Base-by-base conservation (phyloP, 805 yeast species). In the Vanderwaltozyma yarrowii region DNA sequence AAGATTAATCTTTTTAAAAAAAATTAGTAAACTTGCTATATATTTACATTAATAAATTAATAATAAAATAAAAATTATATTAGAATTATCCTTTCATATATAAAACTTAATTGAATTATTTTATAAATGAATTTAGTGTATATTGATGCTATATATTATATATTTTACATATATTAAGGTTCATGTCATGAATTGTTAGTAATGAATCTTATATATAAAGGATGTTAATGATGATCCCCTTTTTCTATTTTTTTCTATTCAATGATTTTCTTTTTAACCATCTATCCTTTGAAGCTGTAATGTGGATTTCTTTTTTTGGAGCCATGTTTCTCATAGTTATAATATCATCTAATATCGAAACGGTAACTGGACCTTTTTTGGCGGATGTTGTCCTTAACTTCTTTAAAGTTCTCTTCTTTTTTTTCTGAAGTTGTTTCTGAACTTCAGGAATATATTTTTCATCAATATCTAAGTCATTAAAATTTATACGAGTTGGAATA, bases 321-420 rank as follows among this genome's bases (percentile, higher is more conserved):
- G 62, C 59, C 52, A 56, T 38, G 7, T 47, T 34, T 14, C 41
- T 49, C 5, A 37, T 16, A n/a, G 36, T 33, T 15, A 35, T 24
- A 7, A 42, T 30, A 8, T 48, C 27, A 5, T 51, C 33, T 30
- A 67, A 37, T 8, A 67, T 52, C 31, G 54, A 54, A 11, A 70
- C 70, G 30, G 53, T 61, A 20, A 70, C 69, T 1, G 70, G 69
- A 1, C 73, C 74, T 37, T 60, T 63, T 30, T 55, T 55, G 26
- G 49, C 42, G 4, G 52, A 39, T 2, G 46, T 52, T 36, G 51
- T 55, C 35, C 60, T 64, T 40, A 56, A 32, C 20, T 40, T 47
- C 35, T 55, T 56, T n/a, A 62, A 50, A 19, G 61, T 57, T 32
- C 61, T 61, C 40, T 61, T 46, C 39, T 61, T 62, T 18, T 40